A percentile compares a stretch with the other conserved stretches of the same genome.
Evolutionary conservation across 306 rosid species (phyloP).

Genomic region (Calophaca sinica): DNA sequence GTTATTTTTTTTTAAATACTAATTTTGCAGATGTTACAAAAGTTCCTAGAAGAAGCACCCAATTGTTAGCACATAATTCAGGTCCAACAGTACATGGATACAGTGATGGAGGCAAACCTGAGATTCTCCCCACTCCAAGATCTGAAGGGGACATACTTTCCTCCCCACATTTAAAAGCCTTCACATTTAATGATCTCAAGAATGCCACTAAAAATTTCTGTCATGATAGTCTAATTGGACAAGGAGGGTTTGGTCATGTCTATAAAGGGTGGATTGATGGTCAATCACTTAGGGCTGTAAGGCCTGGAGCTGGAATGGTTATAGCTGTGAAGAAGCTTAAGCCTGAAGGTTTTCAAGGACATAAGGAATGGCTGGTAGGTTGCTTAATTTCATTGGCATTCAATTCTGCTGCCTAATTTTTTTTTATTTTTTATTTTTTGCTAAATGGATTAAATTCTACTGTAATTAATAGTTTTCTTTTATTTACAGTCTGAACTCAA

Average conservation of each 20-base stretch:
- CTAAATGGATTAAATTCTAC: slow-evolving; percentile 17
- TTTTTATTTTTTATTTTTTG: too few relatives aligned
- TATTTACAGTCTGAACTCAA: slow-evolving; percentile 79
- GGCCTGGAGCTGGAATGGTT: slow-evolving; percentile 65
- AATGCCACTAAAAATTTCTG: slow-evolving; percentile 77
- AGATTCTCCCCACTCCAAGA: slow-evolving; percentile 67
- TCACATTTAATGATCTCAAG: slow-evolving; percentile 72
- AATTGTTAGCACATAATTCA: slow-evolving; percentile 28
- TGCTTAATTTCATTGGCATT: neutral
- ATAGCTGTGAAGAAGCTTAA: slow-evolving; percentile 93
- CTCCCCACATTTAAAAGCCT: slow-evolving; percentile 76
- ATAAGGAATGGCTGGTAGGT: slow-evolving; percentile 95
- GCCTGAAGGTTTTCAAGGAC: slow-evolving; percentile 94
- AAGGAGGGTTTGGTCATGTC: slow-evolving; percentile 92
- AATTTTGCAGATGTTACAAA: slow-evolving; percentile 39
- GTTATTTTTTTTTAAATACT: neutral
- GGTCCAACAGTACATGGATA: slow-evolving; percentile 22
- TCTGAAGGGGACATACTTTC: slow-evolving; percentile 87
- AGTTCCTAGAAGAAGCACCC: slow-evolving; percentile 35
- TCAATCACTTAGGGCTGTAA: slow-evolving; percentile 49
- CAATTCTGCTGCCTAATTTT: neutral
- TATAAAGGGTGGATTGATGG: slow-evolving; percentile 84
- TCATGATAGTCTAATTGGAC: slow-evolving; percentile 70
- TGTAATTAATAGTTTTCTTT: slow-evolving; percentile 42
- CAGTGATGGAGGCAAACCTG: slow-evolving; percentile 40